A percentile compares a stretch with the other conserved stretches of the same genome.
These are phyloP conservation scores for Cephalotrichum gorgonifer DNA, from an alignment of 2,329 filamentous ascomycete genomes.

Conservation along the genomic window DNA sequence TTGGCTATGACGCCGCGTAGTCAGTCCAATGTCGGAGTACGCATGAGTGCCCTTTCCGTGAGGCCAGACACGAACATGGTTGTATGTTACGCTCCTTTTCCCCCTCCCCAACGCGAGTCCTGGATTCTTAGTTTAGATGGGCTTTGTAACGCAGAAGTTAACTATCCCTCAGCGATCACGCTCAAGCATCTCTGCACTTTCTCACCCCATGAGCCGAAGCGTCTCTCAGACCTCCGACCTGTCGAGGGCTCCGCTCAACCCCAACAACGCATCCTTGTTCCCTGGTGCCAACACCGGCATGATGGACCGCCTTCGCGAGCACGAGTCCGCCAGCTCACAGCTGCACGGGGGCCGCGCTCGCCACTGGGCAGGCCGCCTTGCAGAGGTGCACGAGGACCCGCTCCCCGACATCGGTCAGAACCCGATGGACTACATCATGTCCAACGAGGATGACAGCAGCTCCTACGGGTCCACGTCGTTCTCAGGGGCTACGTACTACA, in stretches of 20 bases:
- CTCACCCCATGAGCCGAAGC: slow-evolving; percentile 32
- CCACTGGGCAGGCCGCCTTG: slow-evolving; percentile 13
- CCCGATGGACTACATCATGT: slow-evolving; percentile 25
- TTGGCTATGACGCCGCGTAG: slow-evolving; percentile 8
- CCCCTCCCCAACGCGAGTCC: too few species aligned
- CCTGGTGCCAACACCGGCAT: background rate
- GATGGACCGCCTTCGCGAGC: slow-evolving; percentile 19
- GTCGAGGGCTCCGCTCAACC: background rate
- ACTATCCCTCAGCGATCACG: background rate
- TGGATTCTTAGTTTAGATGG: background rate
- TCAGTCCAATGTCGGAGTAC: slow-evolving; percentile 10
- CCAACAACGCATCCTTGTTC: background rate
- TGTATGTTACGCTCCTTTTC: slow-evolving; percentile 7
- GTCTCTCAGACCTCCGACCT: slow-evolving; percentile 29
- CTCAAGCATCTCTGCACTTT: slow-evolving; percentile 7
- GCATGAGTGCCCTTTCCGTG: background rate
- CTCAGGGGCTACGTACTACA: slow-evolving; percentile 13
- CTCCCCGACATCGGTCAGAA: slow-evolving; percentile 24
- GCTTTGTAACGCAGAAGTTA: background rate
- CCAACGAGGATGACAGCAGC: slow-evolving; percentile 14
- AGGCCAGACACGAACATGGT: background rate
- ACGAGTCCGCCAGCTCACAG: slow-evolving; percentile 17
- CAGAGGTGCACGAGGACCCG: slow-evolving; percentile 24
- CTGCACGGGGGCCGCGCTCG: slow-evolving; percentile 7
- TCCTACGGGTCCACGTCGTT: slow-evolving; percentile 13